Percentiles rank a stretch among this genome's conserved stretches.
Conservation (phyloP, 2,329 filamentous ascomycete genomes). For the Tolypocladium ovalisporum region DNA sequence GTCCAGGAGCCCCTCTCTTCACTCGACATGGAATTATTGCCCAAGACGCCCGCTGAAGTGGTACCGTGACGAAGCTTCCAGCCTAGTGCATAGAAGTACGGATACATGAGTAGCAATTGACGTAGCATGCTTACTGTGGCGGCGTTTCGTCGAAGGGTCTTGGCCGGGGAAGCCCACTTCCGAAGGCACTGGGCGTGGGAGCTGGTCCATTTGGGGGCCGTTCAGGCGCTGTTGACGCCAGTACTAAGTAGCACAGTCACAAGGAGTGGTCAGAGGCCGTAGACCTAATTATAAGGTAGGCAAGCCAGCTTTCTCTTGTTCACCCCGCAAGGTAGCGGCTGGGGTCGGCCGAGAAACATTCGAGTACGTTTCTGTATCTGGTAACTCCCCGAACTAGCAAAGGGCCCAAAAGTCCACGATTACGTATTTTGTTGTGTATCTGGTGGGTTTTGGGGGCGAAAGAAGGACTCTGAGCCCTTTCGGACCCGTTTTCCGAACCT, state of each 20-base stretch:
- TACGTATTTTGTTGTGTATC: not conserved
- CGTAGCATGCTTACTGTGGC: not conserved
- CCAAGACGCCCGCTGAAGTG: not conserved
- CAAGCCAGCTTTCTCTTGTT: not conserved
- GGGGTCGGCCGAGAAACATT: too few species aligned
- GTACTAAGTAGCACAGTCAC: not conserved
- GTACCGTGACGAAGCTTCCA: not conserved
- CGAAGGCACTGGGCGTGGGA: not conserved
- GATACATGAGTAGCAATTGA: not conserved
- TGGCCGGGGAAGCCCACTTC: not conserved
- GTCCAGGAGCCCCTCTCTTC: not conserved
- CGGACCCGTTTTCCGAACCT: not conserved
- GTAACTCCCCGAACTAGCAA: not conserved
- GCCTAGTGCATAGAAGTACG: not conserved
- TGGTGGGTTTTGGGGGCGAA: not conserved
- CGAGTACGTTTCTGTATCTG: not conserved
- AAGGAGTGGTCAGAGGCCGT: not conserved
- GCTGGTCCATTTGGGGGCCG: too few species aligned
- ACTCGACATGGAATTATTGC: not conserved
- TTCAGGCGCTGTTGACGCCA: too few species aligned
- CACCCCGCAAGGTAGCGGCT: not conserved
- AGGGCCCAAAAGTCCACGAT: not conserved
- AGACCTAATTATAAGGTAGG: too few species aligned
- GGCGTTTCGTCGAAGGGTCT: not conserved
- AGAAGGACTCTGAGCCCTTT: not conserved